Conservation (phyloP, 768 basidiomycete species). For the Chiua virens region DNA sequence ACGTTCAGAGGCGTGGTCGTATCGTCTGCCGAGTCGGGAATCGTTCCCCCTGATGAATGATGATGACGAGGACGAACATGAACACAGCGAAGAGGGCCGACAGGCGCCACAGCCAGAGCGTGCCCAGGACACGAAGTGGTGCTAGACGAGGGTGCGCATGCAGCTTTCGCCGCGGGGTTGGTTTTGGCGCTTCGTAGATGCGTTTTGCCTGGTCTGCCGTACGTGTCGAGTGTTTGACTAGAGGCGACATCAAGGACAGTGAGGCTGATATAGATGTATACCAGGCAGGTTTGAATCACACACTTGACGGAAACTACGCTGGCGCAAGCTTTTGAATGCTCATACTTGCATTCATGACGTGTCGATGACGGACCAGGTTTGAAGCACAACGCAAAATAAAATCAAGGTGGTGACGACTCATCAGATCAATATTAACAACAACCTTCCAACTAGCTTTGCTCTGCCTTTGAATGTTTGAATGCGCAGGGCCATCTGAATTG, state of each 20-base stretch:
- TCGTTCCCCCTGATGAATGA: constrained; percentile 35
- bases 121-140: constrained; percentile 28
- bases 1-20: constrained; percentile 3
- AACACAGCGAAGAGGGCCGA: constrained; percentile 15
- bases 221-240: constrained; percentile 45
- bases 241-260: constrained; percentile 38
- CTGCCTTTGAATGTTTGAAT: no score
- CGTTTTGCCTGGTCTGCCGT: constrained; percentile 74
- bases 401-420: no score
- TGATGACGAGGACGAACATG: constrained; percentile 17
- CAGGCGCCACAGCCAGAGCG: constrained; percentile 23
- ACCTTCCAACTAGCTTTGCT: no score
- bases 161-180: constrained; percentile 85
- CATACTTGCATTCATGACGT: no score
- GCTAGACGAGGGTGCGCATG: constrained; percentile 75
- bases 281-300: no score
- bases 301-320: no score
- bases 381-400: no score
- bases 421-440: no score
- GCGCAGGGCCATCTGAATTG: no score
- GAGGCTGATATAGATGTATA: constrained; percentile 22
- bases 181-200: constrained; percentile 75
- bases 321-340: no score
- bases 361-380: no score
- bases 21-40: constrained; percentile 21